Base-by-base conservation (phyloP, 2,329 filamentous ascomycete genomes). In the Calonectria pauciramosa region DNA sequence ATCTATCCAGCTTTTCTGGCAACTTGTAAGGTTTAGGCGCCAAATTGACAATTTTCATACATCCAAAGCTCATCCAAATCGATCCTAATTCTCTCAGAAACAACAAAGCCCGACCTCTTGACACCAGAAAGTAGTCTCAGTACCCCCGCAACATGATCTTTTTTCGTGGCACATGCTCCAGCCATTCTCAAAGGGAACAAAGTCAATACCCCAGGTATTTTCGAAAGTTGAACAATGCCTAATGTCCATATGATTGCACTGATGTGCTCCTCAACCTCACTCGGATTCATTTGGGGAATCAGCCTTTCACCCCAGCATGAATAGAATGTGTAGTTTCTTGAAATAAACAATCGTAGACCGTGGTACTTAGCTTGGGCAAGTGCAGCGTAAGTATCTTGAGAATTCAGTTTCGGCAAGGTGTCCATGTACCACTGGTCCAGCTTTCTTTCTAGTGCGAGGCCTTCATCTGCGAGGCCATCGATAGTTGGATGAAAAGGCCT, bases 121-220 rank as follows among this genome's bases (percentile, higher is more conserved):
- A 83, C 66, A 0, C 30, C 47, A 5, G 54, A 11, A 0, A 83
- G 75, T 0, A 78, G 0, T 0, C 13, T 34, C 0, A 77, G 0
- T 5, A 78, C 26, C 3, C 20, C 66, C 0, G 23, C 2, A 5
- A 63, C 79, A 18, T 73, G 18, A 1, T 34, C 14, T 0, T 16
- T 0, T 11, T 0, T 0, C 28, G 18, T 0, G 1, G 30, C 1
- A 73, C 59, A 52, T 75, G 67, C 73, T 0, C 82, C 82, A 3
- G 78, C 80, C 56, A 81, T 76, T 30, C 80, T 71, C 1, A 83
- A 65, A 2, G 80, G 77, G 47, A 82, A 83, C 1, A 83, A 23
- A 0, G 76, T 47, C 2, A 79, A 64, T 2, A 80, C 8, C 0
- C 79, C 79, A 2, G 80, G 77, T 14, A 82, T 77, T 1, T 26